Conservation (phyloP, 2,329 filamentous ascomycete genomes). For the Botrytis squamosa region DNA sequence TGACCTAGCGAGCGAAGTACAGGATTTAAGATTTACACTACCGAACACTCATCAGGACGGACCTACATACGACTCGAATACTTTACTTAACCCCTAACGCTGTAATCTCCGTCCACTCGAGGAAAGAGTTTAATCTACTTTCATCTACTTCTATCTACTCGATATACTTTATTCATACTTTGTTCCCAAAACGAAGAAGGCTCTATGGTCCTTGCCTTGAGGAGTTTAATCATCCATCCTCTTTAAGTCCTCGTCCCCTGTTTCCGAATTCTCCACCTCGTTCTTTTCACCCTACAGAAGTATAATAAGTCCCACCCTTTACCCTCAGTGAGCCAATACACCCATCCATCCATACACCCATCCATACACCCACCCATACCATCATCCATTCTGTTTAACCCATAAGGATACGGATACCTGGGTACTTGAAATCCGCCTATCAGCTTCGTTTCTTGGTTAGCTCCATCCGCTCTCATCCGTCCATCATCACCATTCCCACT, state of each 20-base stretch:
- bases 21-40: background rate
- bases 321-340: background rate
- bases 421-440: conserved; percentile 3
- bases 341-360: background rate
- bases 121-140: background rate
- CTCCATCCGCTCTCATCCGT: conserved; percentile 1
- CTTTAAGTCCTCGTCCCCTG: background rate
- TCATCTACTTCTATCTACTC: background rate
- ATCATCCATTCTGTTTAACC: background rate
- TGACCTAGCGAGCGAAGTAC: background rate
- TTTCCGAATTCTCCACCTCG: background rate
- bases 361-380: background rate
- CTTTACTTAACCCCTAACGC: background rate
- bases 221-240: background rate
- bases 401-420: conserved; percentile 3
- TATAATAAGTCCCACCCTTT: background rate
- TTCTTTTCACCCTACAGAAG: background rate
- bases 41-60: background rate
- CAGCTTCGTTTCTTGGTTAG: background rate
- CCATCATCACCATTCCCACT: background rate
- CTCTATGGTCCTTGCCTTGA: background rate
- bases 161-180: background rate
- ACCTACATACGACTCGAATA: background rate
- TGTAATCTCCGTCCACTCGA: background rate
- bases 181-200: background rate